Evolutionary conservation across 225 moss, liverwort and hornwort species (phyloP).

Genomic region (Climacium dendroides): DNA sequence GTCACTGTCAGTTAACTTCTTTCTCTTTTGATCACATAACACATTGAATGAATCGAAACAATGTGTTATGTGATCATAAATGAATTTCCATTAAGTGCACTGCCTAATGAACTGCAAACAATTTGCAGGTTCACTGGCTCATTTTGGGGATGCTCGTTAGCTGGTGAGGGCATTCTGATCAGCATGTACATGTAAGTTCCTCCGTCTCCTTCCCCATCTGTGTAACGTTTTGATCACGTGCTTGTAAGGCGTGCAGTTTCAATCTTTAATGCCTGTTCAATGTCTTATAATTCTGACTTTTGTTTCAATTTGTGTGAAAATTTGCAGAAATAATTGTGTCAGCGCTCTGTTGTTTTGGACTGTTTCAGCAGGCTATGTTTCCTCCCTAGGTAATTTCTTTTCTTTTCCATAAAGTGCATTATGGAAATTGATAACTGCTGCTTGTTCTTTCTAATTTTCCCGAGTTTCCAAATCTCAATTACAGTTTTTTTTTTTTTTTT

Average conservation of each 20-base stretch:
- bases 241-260: too few relatives aligned
- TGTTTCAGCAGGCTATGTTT: slow-evolving; percentile 17
- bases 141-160: slow-evolving; percentile 60
- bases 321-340: slow-evolving; percentile 35
- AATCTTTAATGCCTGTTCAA: background rate
- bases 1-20: background rate
- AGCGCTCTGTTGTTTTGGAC: slow-evolving; percentile 27
- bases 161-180: slow-evolving; percentile 70
- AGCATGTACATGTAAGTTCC: slow-evolving; percentile 74
- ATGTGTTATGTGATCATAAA: too few relatives aligned
- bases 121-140: slow-evolving; percentile 71
- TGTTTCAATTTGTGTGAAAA: background rate
- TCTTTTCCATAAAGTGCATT: background rate
- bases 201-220: background rate
- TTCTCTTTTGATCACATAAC: background rate
- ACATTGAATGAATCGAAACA: too few relatives aligned
- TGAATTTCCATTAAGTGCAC: background rate
- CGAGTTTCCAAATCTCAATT: too few relatives aligned
- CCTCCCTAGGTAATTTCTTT: slow-evolving; percentile 23
- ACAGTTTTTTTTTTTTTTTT: too few relatives aligned
- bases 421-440: too few relatives aligned
- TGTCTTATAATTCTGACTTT: background rate
- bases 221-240: too few relatives aligned
- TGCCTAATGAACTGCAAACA: background rate
- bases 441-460: too few relatives aligned